Evolutionary conservation across 164 flowering plant genomes (phyloP), one percentile per base, ranked within the genome.

Genomic region (Tetrastigma voinierianum): DNA sequence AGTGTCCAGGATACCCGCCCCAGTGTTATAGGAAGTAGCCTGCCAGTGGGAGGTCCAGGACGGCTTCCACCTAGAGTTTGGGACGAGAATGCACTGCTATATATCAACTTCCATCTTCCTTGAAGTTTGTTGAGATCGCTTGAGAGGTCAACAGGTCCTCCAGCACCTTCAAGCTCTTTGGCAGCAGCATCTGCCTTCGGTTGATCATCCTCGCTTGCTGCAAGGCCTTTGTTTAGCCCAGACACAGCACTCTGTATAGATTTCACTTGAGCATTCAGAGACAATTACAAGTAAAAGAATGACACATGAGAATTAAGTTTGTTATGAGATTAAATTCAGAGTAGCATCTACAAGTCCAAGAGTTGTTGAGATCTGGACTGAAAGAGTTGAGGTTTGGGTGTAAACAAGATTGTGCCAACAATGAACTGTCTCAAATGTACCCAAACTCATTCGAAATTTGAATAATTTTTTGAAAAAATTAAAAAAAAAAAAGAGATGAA

Each of bases 31-130:
- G 98, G 97, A 21, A 94, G 87, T 55, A 94, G 81, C 76, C 98
- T 82, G 73, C 98, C 92, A 13, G 77, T 84, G 47, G 97, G 96
- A 64, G 95, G 98, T 46, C 97, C 97, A 57, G 98, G 98, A 16
- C 96, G 96, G 73, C 97, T 90, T 45, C 98, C 98, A 64, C 98
- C 98, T 52, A 91, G 83, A 66, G 97, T 91, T 5, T 90, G 92
- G 53, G 93, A 83, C 2, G 98, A 94, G 76, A 94, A 94, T 17
- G 93, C 97, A 76, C 98, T 94, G 76, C 97, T 94, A 68, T 94
- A 91, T 56, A 91, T 66, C 67, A 94, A 63, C 74, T 84, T 94
- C 98, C 98, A 94, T 77, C 84, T 86, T 14, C 98, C 97, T 77
- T 91, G 98, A 46, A 91, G 85, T 68, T 84, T 85, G 66, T 89